These are phyloP conservation scores for Candolleomyces efflorescens DNA, from an alignment of 768 basidiomycete species.

Conservation along the genomic window DNA sequence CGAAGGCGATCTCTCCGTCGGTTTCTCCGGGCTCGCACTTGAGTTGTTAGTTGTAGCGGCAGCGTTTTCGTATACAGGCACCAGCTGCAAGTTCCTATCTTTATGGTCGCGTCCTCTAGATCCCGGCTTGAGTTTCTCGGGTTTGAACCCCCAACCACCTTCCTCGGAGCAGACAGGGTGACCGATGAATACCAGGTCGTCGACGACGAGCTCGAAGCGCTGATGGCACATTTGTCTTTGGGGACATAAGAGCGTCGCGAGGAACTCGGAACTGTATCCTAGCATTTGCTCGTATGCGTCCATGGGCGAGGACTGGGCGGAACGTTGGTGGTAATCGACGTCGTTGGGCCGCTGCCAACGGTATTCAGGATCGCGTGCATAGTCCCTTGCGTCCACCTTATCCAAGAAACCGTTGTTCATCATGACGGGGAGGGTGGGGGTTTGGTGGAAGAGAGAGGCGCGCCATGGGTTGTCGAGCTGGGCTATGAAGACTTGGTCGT, in stretches of 20 bases:
- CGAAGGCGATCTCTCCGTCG: constrained; percentile 24
- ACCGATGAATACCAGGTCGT: constrained; percentile 89
- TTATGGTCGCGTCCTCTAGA: constrained; percentile 48
- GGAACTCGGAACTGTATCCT: constrained; percentile 75
- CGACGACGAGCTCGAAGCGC: constrained; percentile 89
- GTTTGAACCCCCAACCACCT: constrained; percentile 19
- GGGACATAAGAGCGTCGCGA: constrained; percentile 80
- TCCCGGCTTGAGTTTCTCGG: constrained; percentile 46
- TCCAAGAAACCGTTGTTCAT: constrained; percentile 13
- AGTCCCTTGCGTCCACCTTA: constrained; percentile 14
- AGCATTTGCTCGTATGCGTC: constrained; percentile 67
- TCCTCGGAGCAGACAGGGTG: constrained; percentile 88
- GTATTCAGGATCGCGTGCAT: constrained; percentile 44
- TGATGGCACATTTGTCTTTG: constrained; percentile 81
- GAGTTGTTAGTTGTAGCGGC: too few species aligned
- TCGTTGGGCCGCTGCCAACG: constrained; percentile 62
- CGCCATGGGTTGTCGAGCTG: constrained; percentile 74
- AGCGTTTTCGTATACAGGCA: too few species aligned
- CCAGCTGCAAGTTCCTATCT: too few species aligned
- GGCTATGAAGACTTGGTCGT: constrained; percentile 36
- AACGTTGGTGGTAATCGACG: constrained; percentile 34
- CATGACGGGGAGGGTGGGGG: constrained; percentile 31
- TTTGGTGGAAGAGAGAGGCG: constrained; percentile 36
- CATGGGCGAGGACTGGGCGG: constrained; percentile 26
- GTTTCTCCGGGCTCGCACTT: background rate